Evolutionary conservation across 306 rosid species (phyloP).

Genomic region (Inga laurina): DNA sequence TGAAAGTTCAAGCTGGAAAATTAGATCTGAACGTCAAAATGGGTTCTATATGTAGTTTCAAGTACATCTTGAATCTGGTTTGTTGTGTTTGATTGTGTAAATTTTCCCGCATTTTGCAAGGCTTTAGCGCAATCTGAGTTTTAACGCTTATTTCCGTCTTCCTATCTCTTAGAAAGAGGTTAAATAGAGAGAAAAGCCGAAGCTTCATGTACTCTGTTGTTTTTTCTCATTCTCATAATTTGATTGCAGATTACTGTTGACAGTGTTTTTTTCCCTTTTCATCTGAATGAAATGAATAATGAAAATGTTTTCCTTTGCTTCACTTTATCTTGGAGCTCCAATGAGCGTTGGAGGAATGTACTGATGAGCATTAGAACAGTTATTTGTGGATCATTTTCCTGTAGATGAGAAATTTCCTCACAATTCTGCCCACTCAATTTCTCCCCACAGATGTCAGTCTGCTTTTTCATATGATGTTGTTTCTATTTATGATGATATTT

Average conservation of each 20-base stretch:
- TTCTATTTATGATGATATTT: not conserved
- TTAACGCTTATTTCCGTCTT: not conserved
- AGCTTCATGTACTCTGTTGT: not conserved
- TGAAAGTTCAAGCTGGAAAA: conserved; percentile 3
- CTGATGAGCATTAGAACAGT: not conserved
- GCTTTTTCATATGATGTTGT: not conserved
- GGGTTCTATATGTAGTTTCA: not conserved
- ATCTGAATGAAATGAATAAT: not conserved
- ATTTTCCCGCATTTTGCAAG: conserved; percentile 21
- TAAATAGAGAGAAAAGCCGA: too few relatives aligned
- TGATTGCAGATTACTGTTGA: not conserved
- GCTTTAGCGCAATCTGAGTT: not conserved
- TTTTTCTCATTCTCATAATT: not conserved
- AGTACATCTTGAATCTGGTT: conserved; percentile 25
- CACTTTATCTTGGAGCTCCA: conserved; percentile 7
- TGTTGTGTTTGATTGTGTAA: conserved; percentile 10
- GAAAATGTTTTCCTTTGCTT: not conserved
- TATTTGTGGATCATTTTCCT: not conserved
- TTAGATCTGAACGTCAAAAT: conserved; percentile 37
- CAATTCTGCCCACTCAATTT: not conserved
- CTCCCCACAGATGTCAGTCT: not conserved
- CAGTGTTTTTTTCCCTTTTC: not conserved
- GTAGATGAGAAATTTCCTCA: not conserved
- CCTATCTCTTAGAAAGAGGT: not conserved
- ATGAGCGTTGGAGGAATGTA: not conserved